Base-by-base conservation (phyloP, 371 early-diverging fungal genomes). In the Catenaria anguillulae region DNA sequence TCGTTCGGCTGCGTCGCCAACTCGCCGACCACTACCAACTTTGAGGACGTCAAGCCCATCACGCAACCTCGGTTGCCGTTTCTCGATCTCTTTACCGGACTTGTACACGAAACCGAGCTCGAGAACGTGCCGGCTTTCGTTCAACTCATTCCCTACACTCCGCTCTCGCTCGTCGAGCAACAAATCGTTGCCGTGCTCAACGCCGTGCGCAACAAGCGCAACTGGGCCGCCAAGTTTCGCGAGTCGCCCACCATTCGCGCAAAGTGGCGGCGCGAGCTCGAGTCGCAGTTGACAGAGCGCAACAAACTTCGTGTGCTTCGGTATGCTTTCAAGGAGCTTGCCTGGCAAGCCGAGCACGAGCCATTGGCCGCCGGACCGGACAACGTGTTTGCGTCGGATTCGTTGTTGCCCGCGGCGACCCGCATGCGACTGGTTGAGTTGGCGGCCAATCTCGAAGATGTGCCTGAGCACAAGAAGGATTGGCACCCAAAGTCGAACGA, bases 401-500 rank as follows among this genome's bases (percentile, higher is more conserved):
- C 61, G 56, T 61, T 70, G 54, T 54, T 76, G 4, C 65, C 68
- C 24, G 56, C 26, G 0, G 63, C 52, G 2, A 50, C 65, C 24
- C 62, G 66, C 40, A 12, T 55, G 33, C 45, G 65, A n/a, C 60
- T 77, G 15, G 33, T 68, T 43, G 56, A 43, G 10, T 61, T 67
- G 40, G 71, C 68, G 13, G 60, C 62, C 0, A 69, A 13, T 1
- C 12, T 68, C 12, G 65, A 77, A 33, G n/a, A n/a, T n/a, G n/a
- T n/a, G n/a, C n/a, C n/a, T n/a, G n/a, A n/a, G n/a, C n/a, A n/a
- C n/a, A n/a, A n/a, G n/a, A 63, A 69, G 66, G 80, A 79, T 62
- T 81, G 74, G 72, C 81, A 82, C 65, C 75, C 75, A 1, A 72
- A 74, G 0, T 71, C 76, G 33, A 68, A 79, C 63, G 61, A 72